Evolutionary conservation across 2,329 filamentous ascomycete genomes (phyloP), one percentile per base, ranked within the genome.

Genomic region (Pestalotiopsis sp.): DNA sequence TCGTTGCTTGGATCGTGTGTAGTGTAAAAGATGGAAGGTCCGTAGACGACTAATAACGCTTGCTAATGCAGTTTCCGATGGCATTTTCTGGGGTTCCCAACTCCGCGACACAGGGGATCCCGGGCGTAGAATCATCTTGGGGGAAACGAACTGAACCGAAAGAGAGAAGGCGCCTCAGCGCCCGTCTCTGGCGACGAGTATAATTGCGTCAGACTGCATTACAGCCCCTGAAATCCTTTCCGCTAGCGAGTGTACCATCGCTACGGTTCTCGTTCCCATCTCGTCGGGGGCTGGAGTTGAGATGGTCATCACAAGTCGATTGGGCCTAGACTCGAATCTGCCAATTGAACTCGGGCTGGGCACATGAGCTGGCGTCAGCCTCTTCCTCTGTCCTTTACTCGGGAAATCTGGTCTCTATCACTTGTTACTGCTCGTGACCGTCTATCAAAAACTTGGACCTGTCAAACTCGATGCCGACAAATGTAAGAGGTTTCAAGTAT

Each of bases 131-230:
- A 38, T 27, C 27, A 20, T 62, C n/a, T 12, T 20, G 17, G 25
- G 59, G 59, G 31, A 36, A 39, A 20, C 4, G 14, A 39, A 9
- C 59, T 36, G 31, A 61, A 39, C 17, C 57, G 20, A 27, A 17
- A 13, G 23, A 41, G 23, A 20, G 31, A 3, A 14, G 41, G 20
- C 14, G 2, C 17, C 9, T 38, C 27, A 60, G 7, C 12, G 7
- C 58, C 59, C 27, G 59, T 36, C 12, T 14, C 38, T 62, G 12
- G 59, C 59, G 14, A 62, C 14, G 57, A 36, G 11, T 17, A 49
- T 23, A 31, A 58, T 66, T 66, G 63, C 63, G 63, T 66, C 63
- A 66, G 41, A 23, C 63, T 66, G 63, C 63, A 66, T 66, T 23
- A n/a, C 20, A 57, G 12, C 49, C 63, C 63, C 63, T 66, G 63